Evolutionary conservation across 257 asterid genomes (phyloP).

Genomic region (Haberlea rhodopensis): DNA sequence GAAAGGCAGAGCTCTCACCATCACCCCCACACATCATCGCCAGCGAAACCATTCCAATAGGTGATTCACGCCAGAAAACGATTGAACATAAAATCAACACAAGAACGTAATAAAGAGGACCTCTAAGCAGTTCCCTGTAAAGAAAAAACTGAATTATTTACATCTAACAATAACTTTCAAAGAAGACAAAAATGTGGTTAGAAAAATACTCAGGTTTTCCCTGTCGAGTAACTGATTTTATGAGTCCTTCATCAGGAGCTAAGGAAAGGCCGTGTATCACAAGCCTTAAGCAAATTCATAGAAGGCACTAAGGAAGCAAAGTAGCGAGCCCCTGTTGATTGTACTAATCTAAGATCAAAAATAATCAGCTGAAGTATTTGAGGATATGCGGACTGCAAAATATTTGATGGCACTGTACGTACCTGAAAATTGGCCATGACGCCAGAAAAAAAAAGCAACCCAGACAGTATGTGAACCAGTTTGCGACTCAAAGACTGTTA

Average conservation of each 20-base stretch:
- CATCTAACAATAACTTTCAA: slow-evolving; percentile 6
- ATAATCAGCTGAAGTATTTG: slow-evolving; percentile 33
- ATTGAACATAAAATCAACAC: slow-evolving; percentile 63
- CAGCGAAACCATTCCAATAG: slow-evolving; percentile 75
- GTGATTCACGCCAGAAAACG: slow-evolving; percentile 91
- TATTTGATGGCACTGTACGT: slow-evolving; percentile 20
- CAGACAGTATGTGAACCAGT: slow-evolving; percentile 85
- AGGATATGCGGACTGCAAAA: slow-evolving; percentile 10
- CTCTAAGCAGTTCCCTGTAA: slow-evolving; percentile 87
- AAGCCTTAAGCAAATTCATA: slow-evolving; percentile 73
- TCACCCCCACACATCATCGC: slow-evolving; percentile 99
- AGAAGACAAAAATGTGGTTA: background rate
- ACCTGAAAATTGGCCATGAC: slow-evolving; percentile 98
- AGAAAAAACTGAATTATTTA: slow-evolving; percentile 1
- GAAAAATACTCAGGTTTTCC: slow-evolving; percentile 82
- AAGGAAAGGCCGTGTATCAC: slow-evolving; percentile 75
- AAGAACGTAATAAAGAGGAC: slow-evolving; percentile 87
- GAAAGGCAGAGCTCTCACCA: slow-evolving; percentile 45
- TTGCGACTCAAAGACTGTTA: slow-evolving; percentile 83
- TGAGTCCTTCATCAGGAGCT: slow-evolving; percentile 68
- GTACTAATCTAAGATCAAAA: slow-evolving; percentile 75
- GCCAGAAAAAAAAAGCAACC: slow-evolving; percentile 83
- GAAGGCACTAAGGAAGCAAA: slow-evolving; percentile 82
- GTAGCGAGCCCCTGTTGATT: slow-evolving; percentile 81
- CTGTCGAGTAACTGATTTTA: slow-evolving; percentile 80